Base-by-base conservation (phyloP, 2,329 filamentous ascomycete genomes). In the Aureobasidium melanogenum region DNA sequence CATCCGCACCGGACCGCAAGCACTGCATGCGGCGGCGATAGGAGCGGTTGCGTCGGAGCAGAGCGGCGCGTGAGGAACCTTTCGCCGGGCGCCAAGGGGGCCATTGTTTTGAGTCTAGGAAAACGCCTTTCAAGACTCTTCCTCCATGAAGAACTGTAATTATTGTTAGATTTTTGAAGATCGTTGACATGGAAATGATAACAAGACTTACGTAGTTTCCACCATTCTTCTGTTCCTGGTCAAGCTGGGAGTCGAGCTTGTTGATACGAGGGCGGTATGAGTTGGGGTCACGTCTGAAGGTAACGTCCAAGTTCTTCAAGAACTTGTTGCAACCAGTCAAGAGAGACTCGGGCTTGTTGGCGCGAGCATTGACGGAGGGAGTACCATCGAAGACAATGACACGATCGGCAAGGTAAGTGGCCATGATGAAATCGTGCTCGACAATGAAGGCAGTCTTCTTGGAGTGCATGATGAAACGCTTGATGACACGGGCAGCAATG, bases 361-460 rank as follows among this genome's bases (percentile, higher is more conserved):
- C 95, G 67, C 87, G 90, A 59, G 94, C 84, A 68, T 96, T 82
- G 68, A 96, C 83, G 71, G 92, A 94, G 52, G 95, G 94, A 78
- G 95, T 73, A 69, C 95, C 94, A 72, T 97, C 94, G 71, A 99
- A 99, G 71, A 99, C 94, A 71, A 99, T 99, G 75, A 99, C 94
- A 67, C 94, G 89, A 72, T 99, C 95, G 48, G 94, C 85, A 50
- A 88, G 81, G 71, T 88, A 88, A 46, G 85, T 88, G 43, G 85
- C 85, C 92, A 97, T 97, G 80, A 97, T 96, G 81, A 99, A 97
- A 83, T 99, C 94, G 88, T 99, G 94, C 86, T 99, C 94, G 74
- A 99, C 93, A 68, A 99, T 86, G 75, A 99, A 99, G 55, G 94
- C 94, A 0, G 94, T 99, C 85, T 97, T 97, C 86, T 97, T 97